Evolutionary conservation across 208 protist genomes (phyloP).

Genomic region (Leptomonas seymouri): DNA sequence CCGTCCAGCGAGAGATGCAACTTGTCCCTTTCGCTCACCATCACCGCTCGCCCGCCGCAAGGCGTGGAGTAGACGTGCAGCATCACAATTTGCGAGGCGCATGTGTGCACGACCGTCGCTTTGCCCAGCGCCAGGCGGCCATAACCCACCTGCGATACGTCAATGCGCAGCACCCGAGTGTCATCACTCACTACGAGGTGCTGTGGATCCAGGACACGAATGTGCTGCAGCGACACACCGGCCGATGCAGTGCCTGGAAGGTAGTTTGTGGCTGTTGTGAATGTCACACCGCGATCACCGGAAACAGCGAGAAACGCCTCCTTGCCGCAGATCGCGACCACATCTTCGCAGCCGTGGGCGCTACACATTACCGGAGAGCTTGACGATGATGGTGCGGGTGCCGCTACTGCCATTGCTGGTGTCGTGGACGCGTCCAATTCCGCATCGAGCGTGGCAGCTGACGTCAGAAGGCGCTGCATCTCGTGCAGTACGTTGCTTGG

Average conservation of each 20-base stretch:
- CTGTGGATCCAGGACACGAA: constrained; percentile 25
- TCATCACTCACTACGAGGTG: constrained; percentile 25
- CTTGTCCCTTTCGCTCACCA: constrained; percentile 47
- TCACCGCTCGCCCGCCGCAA: constrained; percentile 29
- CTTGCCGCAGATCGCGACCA: constrained; percentile 55
- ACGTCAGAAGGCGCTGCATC: constrained; percentile 15
- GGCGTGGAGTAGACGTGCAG: constrained; percentile 17
- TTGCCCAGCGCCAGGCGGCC: constrained; percentile 17
- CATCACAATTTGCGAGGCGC: constrained; percentile 24
- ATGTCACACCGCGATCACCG: constrained; percentile 65
- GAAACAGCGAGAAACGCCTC: constrained; percentile 65
- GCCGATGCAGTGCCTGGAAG: not conserved
- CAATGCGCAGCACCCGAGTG: constrained; percentile 8
- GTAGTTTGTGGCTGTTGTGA: constrained; percentile 31
- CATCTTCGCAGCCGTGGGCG: constrained; percentile 39
- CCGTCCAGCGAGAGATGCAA: constrained; percentile 72
- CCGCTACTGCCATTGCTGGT: not conserved
- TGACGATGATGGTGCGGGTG: constrained; percentile 2
- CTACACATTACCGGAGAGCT: constrained; percentile 3
- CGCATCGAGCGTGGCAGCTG: constrained; percentile 13
- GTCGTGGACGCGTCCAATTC: constrained; percentile 4
- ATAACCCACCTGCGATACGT: constrained; percentile 3
- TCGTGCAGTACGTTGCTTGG: constrained; percentile 19
- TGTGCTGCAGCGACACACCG: constrained; percentile 4
- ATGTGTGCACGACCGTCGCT: constrained; percentile 29